phyloP scores from a whole-genome alignment of 805 yeast genomes.

The Lipomyces spencermartinsiae region DNA sequence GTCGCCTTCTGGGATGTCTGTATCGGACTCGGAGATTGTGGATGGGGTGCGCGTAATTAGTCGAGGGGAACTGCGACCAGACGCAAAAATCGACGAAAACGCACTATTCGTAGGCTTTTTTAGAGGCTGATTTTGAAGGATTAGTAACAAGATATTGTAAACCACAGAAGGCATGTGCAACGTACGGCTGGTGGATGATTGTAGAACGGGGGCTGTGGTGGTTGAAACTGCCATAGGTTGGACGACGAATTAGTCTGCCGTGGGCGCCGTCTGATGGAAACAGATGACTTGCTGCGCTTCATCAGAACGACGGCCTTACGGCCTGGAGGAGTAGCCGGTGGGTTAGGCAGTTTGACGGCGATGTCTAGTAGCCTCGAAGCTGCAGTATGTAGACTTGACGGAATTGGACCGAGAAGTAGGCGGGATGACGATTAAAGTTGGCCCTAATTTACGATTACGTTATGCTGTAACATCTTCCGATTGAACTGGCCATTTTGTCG shows the following conservation, averaged over 20 bases:
- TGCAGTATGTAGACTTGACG: neutral
- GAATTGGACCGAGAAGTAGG: too few species aligned
- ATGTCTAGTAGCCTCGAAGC: neutral
- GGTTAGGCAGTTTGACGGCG: neutral
- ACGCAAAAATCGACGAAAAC: constrained; percentile 34
- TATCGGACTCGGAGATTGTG: constrained; percentile 36
- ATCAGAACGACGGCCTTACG: constrained; percentile 8
- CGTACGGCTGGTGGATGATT: constrained; percentile 40
- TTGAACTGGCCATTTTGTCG: too few species aligned
- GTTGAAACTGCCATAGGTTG: constrained; percentile 37
- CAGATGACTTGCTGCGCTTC: constrained; percentile 36
- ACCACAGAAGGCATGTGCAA: neutral
- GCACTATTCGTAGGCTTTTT: constrained; percentile 29
- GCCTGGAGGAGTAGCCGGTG: neutral
- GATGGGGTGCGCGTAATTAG: constrained; percentile 14
- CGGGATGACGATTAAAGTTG: too few species aligned
- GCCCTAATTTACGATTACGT: too few species aligned
- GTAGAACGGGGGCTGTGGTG: constrained; percentile 42
- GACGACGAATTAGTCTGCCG: constrained; percentile 24
- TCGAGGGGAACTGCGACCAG: constrained; percentile 36
- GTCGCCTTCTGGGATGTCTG: constrained; percentile 43
- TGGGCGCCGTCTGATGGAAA: constrained; percentile 30
- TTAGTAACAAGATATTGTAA: neutral
- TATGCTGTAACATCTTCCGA: too few species aligned
- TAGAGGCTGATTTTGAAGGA: constrained; percentile 14